Conservation (phyloP, 2,329 filamentous ascomycete species). For the Monosporascus sp. region DNA sequence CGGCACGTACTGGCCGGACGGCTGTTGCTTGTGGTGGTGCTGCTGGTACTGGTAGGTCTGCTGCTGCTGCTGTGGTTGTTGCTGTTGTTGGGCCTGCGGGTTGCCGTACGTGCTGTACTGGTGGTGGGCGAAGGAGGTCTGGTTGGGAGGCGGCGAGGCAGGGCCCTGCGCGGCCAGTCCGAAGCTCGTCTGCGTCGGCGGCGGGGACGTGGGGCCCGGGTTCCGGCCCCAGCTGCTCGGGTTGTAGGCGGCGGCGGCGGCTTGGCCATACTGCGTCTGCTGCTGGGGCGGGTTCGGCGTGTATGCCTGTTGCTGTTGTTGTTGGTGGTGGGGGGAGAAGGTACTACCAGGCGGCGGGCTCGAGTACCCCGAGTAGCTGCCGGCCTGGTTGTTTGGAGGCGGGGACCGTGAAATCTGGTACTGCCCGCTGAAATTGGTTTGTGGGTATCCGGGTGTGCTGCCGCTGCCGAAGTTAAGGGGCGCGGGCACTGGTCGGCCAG, state of each 20-base stretch:
- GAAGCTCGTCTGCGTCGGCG: conserved; percentile 35
- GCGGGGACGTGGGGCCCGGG: conserved; percentile 45
- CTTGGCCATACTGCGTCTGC: conserved; percentile 42
- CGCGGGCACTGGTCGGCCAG: conserved; percentile 38
- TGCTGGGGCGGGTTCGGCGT: conserved; percentile 32
- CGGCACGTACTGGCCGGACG: conserved; percentile 40
- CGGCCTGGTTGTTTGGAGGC: conserved; percentile 40
- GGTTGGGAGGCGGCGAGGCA: conserved; percentile 52
- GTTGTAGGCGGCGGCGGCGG: conserved; percentile 43
- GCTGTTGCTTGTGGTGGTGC: conserved; percentile 18
- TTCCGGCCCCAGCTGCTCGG: conserved; percentile 56
- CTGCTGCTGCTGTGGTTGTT: conserved; percentile 36
- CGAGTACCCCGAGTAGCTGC: conserved; percentile 38
- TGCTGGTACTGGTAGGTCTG: conserved; percentile 24
- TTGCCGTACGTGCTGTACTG: conserved; percentile 43
- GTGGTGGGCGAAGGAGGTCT: conserved; percentile 36
- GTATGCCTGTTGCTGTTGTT: conserved; percentile 29
- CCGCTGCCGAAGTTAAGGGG: conserved; percentile 42
- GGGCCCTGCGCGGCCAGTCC: conserved; percentile 31
- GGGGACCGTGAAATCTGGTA: conserved; percentile 56
- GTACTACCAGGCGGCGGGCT: conserved; percentile 33
- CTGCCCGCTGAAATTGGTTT: conserved; percentile 50
- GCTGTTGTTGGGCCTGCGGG: conserved; percentile 34
- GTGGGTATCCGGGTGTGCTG: conserved; percentile 45
- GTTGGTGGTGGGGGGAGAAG: conserved; percentile 27